These are phyloP conservation scores for Heritiera littoralis DNA, from an alignment of 345 rosid genomes.

Conservation along the genomic window DNA sequence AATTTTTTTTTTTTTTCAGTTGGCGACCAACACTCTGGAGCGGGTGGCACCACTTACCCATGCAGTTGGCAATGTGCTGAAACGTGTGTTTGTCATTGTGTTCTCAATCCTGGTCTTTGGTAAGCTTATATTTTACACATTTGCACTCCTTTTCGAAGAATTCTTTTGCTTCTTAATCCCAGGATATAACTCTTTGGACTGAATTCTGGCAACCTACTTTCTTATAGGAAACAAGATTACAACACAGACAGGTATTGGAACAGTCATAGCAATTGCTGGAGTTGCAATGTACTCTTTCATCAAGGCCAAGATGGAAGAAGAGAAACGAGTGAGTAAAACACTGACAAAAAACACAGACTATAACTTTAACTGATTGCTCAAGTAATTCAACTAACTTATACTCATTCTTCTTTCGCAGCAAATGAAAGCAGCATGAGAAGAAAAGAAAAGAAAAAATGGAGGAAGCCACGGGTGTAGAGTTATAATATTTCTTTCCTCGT, in stretches of 20 bases:
- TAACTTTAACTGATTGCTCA: neutral
- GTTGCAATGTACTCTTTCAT: slow-evolving; percentile 82
- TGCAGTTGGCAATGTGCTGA: slow-evolving; percentile 97
- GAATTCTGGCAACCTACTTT: slow-evolving; percentile 12
- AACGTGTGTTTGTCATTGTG: slow-evolving; percentile 94
- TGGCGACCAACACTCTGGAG: slow-evolving; percentile 97
- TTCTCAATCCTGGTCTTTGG: slow-evolving; percentile 88
- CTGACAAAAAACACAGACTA: neutral
- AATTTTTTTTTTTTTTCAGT: slow-evolving; percentile 35
- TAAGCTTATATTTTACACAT: slow-evolving; percentile 28
- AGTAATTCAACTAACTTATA: neutral
- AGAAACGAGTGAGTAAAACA: slow-evolving; percentile 65
- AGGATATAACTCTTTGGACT: neutral
- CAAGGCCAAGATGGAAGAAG: slow-evolving; percentile 93
- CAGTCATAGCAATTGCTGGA: slow-evolving; percentile 80
- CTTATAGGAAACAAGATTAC: slow-evolving; percentile 86
- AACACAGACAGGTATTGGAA: slow-evolving; percentile 88
- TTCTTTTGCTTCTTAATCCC: neutral
- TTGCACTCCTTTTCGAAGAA: neutral
- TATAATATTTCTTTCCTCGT: no score
- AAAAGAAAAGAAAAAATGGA: slow-evolving; percentile 17
- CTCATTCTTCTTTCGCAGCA: slow-evolving; percentile 37
- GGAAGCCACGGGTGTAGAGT: neutral
- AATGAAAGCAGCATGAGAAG: slow-evolving; percentile 51
- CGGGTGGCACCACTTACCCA: slow-evolving; percentile 99